Evolutionary conservation across 306 rosid genomes (phyloP).

Genomic region (Castanospermum australe): DNA sequence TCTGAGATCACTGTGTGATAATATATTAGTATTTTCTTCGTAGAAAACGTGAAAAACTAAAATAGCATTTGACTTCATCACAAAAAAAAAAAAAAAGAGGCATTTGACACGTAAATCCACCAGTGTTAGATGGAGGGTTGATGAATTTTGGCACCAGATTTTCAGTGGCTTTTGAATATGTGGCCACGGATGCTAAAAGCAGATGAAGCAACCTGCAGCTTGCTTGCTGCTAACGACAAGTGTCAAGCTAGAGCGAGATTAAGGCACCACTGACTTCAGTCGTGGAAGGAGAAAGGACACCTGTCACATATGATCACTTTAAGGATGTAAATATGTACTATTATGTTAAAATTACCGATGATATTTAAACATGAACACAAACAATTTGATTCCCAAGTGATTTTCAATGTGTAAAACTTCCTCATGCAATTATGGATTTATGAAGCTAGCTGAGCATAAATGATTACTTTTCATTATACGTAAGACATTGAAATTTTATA

Average conservation of each 20-base stretch:
- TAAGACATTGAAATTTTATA: too few species aligned
- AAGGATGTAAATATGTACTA: too few species aligned
- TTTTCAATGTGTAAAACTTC: too few species aligned
- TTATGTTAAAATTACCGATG: too few species aligned
- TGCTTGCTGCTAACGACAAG: conserved; percentile 26
- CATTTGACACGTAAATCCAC: conserved; percentile 32
- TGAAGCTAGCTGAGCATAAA: too few species aligned
- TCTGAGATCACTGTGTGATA: neutral
- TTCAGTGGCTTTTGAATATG: conserved; percentile 50
- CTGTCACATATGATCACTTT: neutral
- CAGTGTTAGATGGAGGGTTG: conserved; percentile 75
- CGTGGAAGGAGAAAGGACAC: conserved; percentile 41
- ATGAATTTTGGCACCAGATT: conserved; percentile 61
- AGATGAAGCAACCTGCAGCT: conserved; percentile 34
- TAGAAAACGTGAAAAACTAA: conserved; percentile 18
- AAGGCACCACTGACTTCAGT: conserved; percentile 44
- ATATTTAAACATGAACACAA: too few species aligned
- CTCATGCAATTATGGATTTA: too few species aligned
- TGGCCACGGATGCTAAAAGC: conserved; percentile 24
- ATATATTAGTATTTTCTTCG: conserved; percentile 24
- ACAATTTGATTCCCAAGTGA: too few species aligned
- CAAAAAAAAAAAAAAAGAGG: neutral
- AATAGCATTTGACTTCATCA: conserved; percentile 37
- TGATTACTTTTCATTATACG: too few species aligned
- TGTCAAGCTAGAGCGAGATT: conserved; percentile 40